A percentile compares a stretch with the other conserved stretches of the same genome.
phyloP scores from a whole-genome alignment of 2,329 filamentous ascomycete species.

The Fusarium sp. region DNA sequence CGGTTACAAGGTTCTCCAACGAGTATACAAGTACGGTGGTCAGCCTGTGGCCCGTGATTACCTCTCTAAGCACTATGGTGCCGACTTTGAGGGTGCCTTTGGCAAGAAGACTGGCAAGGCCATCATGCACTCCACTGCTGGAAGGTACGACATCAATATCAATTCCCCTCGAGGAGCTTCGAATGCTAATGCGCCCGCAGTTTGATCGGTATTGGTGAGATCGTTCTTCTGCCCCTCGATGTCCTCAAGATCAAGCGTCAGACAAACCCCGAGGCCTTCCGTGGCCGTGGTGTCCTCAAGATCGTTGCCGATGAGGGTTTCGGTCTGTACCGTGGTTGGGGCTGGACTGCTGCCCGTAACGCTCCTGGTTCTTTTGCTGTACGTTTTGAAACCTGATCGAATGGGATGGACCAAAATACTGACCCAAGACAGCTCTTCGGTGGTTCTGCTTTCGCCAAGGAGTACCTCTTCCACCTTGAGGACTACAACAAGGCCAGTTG shows the following conservation, averaged over 20 bases:
- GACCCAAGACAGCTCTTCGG: slow-evolving; percentile 81
- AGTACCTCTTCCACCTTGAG: slow-evolving; percentile 88
- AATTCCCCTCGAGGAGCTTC: neutral
- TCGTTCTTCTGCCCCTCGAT: slow-evolving; percentile 92
- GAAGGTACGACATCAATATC: slow-evolving; percentile 69
- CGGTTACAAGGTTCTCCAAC: slow-evolving; percentile 96
- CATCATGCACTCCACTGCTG: slow-evolving; percentile 96
- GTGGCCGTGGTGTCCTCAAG: slow-evolving; percentile 88
- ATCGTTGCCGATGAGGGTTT: slow-evolving; percentile 96
- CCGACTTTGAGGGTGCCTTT: slow-evolving; percentile 88
- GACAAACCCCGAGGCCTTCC: slow-evolving; percentile 98
- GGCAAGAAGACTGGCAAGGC: slow-evolving; percentile 98
- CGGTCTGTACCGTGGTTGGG: slow-evolving; percentile 94
- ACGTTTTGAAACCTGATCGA: slow-evolving; percentile 56
- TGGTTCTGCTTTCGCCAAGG: slow-evolving; percentile 96
- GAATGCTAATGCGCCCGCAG: slow-evolving; percentile 59
- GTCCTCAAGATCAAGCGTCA: slow-evolving; percentile 99
- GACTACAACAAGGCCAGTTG: slow-evolving; percentile 97
- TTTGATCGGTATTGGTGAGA: slow-evolving; percentile 96
- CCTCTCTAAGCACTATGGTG: slow-evolving; percentile 82
- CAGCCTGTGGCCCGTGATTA: slow-evolving; percentile 96
- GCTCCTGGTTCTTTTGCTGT: slow-evolving; percentile 97
- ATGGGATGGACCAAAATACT: slow-evolving; percentile 21
- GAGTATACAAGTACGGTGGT: slow-evolving; percentile 98
- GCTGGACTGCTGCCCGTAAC: slow-evolving; percentile 97